Base-by-base conservation (phyloP, 352 stramenopile species). In the Phytophthora ramorum region DNA sequence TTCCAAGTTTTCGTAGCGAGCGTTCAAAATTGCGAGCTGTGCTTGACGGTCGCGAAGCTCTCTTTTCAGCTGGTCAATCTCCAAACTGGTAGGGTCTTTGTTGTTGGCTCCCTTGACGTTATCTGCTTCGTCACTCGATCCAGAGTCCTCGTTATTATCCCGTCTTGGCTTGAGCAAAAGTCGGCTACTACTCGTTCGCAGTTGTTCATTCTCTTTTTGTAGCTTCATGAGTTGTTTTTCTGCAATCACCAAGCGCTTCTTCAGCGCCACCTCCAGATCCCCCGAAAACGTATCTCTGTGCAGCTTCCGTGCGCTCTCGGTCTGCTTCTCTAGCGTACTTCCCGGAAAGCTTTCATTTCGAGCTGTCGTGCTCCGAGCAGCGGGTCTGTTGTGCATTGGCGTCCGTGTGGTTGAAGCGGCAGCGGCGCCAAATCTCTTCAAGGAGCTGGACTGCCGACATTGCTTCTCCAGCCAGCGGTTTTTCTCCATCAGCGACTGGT, bases 1-100 rank as follows among this genome's bases (percentile, higher is more conserved):
- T 50, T 97, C 90, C 34, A 97, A 67, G 45, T 96, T 92, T 65
- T 97, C 90, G 61, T 97, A 98, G 7, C 92, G 76, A 32, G 89
- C 91, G 41, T 95, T 93, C 2, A 98, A 52, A 56, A 97, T 93
- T 30, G 85, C 71, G 9, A 97, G 35, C 54, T 97, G 87, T 0
- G 90, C 90, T 64, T 93, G 83, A 0, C 83, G 79, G 19, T 97
- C 90, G 2, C 89, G 74, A 16, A 97, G 46, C 38, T 97, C 87
- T 0, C 85, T 78, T 19, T 90, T 81, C 47, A 95, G 58, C 16
- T 94, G 84, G 41, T 87, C 68, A 0, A 81, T 30, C 13, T 90
- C 79, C 52, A 73, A 37, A n/a, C 43, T 77, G 3, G 28, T 53
- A 20, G 48, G 17, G 1, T 65, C 59, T 59, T 55, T 52, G 12